Conservation (phyloP, 2,329 filamentous ascomycete genomes). For the Colletotrichum horii region DNA sequence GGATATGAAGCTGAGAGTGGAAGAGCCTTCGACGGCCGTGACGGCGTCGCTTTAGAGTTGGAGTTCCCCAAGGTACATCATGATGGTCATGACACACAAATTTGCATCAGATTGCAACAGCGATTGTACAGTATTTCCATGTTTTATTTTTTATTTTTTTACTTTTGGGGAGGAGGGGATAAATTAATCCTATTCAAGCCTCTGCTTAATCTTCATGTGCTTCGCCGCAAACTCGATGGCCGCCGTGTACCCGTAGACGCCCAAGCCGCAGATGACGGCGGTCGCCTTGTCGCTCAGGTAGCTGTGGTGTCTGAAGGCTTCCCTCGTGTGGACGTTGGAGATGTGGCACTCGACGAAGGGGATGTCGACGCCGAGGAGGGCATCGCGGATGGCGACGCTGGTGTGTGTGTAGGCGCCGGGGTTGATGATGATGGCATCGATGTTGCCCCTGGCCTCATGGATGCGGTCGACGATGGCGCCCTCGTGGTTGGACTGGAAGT, state of each 20-base stretch:
- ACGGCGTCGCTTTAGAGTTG: conserved; percentile 36
- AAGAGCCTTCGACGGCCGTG: conserved; percentile 29
- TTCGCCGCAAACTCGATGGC: conserved; percentile 60
- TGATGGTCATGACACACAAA: neutral
- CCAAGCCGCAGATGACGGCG: conserved; percentile 75
- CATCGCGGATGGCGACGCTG: conserved; percentile 77
- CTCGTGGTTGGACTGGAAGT: conserved; percentile 76
- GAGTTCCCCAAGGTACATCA: neutral
- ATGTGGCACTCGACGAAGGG: conserved; percentile 83
- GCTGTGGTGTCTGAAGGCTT: conserved; percentile 67
- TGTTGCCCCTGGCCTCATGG: conserved; percentile 63
- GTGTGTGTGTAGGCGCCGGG: conserved; percentile 79
- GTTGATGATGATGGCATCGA: conserved; percentile 77
- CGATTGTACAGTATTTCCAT: conserved; percentile 6
- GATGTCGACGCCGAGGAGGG: conserved; percentile 69
- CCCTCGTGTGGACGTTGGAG: conserved; percentile 75
- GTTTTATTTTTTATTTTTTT: neutral
- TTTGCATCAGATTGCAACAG: neutral
- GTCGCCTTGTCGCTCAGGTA: conserved; percentile 79
- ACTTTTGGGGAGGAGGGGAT: neutral
- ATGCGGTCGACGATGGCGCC: conserved; percentile 77
- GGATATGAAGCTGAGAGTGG: conserved; percentile 37
- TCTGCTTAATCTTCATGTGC: conserved; percentile 47
- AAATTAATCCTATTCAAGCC: neutral
- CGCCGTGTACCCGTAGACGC: conserved; percentile 64